Evolutionary conservation across 495 filamentous ascomycete species (phyloP).

Genomic region (Hypoxylon lienhwacheense): DNA sequence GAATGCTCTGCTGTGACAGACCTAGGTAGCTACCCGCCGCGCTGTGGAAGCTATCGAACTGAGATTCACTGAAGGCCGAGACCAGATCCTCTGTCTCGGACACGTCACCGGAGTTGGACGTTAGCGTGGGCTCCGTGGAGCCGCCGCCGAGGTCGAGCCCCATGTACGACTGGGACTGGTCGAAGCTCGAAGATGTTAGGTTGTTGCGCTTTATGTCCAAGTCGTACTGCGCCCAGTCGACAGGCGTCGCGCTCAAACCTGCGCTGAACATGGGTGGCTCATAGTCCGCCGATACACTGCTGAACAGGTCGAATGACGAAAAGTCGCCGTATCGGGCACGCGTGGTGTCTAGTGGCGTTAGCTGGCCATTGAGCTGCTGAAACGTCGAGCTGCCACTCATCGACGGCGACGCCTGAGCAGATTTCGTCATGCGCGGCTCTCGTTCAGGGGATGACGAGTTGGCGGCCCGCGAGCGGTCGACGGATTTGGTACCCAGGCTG

Average conservation of each 20-base stretch:
- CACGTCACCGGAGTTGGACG: constrained; percentile 74
- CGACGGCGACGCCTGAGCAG: constrained; percentile 72
- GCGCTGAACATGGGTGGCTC: constrained; percentile 69
- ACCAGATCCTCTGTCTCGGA: constrained; percentile 72
- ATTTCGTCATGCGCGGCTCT: constrained; percentile 60
- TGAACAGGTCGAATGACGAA: constrained; percentile 54
- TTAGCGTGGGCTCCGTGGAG: constrained; percentile 58
- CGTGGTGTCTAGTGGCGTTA: constrained; percentile 68
- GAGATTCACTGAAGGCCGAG: constrained; percentile 59
- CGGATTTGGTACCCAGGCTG: constrained; percentile 65
- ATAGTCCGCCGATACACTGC: constrained; percentile 60
- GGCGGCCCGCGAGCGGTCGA: constrained; percentile 56
- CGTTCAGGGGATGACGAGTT: constrained; percentile 52
- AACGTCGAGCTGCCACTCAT: constrained; percentile 56
- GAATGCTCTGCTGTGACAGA: constrained; percentile 53
- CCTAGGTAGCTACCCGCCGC: constrained; percentile 54
- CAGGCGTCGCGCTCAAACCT: constrained; percentile 61
- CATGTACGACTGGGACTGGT: constrained; percentile 68
- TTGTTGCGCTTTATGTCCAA: constrained; percentile 58
- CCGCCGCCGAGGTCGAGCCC: constrained; percentile 60
- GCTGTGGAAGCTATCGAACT: constrained; percentile 50
- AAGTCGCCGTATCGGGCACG: constrained; percentile 57
- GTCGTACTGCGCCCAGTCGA: constrained; percentile 76
- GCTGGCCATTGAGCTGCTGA: constrained; percentile 60
- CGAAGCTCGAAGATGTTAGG: constrained; percentile 66